Base-by-base conservation (phyloP, 2,329 filamentous ascomycete species). In the Pseudocercospora macadamiae region DNA sequence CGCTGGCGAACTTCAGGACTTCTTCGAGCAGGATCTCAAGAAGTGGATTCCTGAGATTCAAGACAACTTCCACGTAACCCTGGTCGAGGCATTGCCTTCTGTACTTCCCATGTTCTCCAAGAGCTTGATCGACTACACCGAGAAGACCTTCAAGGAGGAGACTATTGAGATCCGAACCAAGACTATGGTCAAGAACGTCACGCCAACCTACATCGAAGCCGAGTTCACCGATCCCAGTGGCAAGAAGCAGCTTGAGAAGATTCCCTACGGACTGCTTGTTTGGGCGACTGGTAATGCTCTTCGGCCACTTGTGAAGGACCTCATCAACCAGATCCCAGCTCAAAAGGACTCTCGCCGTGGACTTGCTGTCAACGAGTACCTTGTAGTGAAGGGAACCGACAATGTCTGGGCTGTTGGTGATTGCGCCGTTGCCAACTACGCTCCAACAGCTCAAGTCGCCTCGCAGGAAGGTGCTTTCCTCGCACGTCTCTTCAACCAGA, bases 351-450 rank as follows among this genome's bases (percentile, higher is more conserved):
- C 95, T 26, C 89, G 93, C 67, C 92, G 95, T 69, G 95, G 95
- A 74, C 87, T 99, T 49, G 91, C 91, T 56, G 95, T 99, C 64
- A 99, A 99, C 80, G 95, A 99, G 78, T 99, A 97, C 79, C 89
- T 99, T 10, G 95, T 97, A 60, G 95, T 99, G 62, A 96, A 99
- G 79, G 95, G 95, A 57, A 86, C 93, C 49, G 92, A 96, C 73
- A 96, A 97, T 75, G 90, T 99, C 75, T 99, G 95, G 95, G 95
- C 95, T 51, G 89, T 97, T 54, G 95, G 95, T 71, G 95, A 99
- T 82, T 99, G 95, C 76, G 93, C 93, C 55, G 89, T 97, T 51
- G 95, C 95, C 68, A 96, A 96, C 76, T 99, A 99, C 75, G 95
- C 95, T 26, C 95, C 95, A 32, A 99, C 95, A 7, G 95, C 95